Base-by-base conservation (phyloP, 2,329 filamentous ascomycete species). In the Chrysoporthe deuterocubensis region DNA sequence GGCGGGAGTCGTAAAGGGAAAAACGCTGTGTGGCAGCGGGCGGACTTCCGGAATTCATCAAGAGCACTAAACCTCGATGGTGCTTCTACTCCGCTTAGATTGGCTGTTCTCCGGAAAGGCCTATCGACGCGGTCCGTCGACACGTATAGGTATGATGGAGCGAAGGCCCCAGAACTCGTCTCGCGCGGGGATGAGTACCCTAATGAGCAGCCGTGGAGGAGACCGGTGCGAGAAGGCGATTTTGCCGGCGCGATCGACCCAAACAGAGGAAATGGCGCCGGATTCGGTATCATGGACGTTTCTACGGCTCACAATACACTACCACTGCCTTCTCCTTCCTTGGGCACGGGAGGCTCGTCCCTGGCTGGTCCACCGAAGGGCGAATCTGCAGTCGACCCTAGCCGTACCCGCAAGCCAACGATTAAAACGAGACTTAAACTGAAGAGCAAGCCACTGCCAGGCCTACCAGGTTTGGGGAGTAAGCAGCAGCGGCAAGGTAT, bases 121-220 rank as follows among this genome's bases (percentile, higher is more conserved):
- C 26, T 26, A 26, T 26, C 26, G 26, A 26, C 26, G 26, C 26
- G 26, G 26, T 26, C 26, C 26, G 26, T 26, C 26, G 26, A 26
- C 26, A 26, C 26, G 26, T 26, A 26, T 26, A 26, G 26, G 26
- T 4, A 8, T 21, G 5, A 21, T 7, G 26, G 62, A 9, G 65
- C 67, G 44, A 32, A 54, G 16, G 26, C 37, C 16, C 37, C 44
- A 37, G 43, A 14, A 32, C 43, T 58, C 0, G 4, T 68, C 7
- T 48, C 42, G 2, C 62, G n/a, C 1, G 34, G 18, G 34, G 40
- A 58, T 21, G 34, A 54, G 18, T 44, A 66, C 13, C 68, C 66
- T 8, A 43, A 70, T 14, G 59, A 68, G n/a, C 68, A 70, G 59
- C 68, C 68, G 16, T 70, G 68, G 68, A 67, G 69, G 46, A 50